A percentile compares a stretch with the other conserved stretches of the same genome.
Conservation (phyloP, 2,329 filamentous ascomycete species). For the Didymella glomerata region DNA sequence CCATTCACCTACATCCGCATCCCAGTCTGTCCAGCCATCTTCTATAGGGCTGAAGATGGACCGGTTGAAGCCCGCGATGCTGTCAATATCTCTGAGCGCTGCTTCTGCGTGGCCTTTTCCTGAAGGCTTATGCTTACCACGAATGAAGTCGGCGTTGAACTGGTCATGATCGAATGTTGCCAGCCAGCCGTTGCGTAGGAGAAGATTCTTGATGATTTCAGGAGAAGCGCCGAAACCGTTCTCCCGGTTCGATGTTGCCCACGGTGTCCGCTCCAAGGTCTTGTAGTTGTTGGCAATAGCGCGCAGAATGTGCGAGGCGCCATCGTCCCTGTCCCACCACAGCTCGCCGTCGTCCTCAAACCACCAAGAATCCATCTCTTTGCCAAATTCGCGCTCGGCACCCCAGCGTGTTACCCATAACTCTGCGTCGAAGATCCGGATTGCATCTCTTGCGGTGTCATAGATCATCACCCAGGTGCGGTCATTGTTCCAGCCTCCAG, state of each 20-base stretch:
- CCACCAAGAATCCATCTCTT: constrained; percentile 11
- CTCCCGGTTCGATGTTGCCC: constrained; percentile 24
- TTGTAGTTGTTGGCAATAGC: constrained; percentile 22
- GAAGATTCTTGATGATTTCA: constrained; percentile 6
- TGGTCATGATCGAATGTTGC: constrained; percentile 12
- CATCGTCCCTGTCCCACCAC: not conserved
- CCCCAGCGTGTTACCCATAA: not conserved
- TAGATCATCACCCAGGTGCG: constrained; percentile 24
- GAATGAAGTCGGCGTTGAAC: constrained; percentile 27
- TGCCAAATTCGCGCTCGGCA: constrained; percentile 1
- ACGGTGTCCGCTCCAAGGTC: constrained; percentile 22
- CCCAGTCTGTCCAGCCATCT: not conserved
- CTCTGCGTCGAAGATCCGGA: constrained; percentile 24
- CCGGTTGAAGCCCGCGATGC: constrained; percentile 6
- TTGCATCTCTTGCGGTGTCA: constrained; percentile 21
- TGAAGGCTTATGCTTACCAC: constrained; percentile 16
- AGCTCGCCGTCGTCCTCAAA: constrained; percentile 6
- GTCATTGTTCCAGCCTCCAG: constrained; percentile 24
- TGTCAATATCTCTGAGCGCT: constrained; percentile 3
- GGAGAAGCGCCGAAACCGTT: constrained; percentile 11
- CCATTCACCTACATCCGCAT: not conserved
- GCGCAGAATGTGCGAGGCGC: constrained; percentile 19
- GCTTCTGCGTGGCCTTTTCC: constrained; percentile 13
- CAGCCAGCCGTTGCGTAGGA: constrained; percentile 25
- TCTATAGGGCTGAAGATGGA: not conserved